Evolutionary conservation across 176 grass and related monocot genomes (phyloP).

Genomic region (Phoenix roebelenii): DNA sequence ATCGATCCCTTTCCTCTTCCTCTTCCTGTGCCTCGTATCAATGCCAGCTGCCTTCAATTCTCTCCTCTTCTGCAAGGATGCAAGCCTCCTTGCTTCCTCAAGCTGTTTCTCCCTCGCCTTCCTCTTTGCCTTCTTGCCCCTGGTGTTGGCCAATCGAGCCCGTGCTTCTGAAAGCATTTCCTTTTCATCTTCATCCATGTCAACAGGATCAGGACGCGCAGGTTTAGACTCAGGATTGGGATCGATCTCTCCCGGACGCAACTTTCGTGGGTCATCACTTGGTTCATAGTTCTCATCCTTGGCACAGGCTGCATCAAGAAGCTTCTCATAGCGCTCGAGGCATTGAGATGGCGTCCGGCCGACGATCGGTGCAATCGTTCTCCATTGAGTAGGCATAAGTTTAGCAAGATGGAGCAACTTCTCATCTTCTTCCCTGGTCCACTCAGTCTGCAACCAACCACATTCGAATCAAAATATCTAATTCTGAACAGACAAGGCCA

Average conservation of each 20-base stretch:
- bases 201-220: conserved; percentile 85
- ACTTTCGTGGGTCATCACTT: conserved; percentile 76
- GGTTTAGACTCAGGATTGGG: conserved; percentile 94
- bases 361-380: conserved; percentile 87
- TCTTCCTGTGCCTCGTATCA: conserved; percentile 54
- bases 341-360: conserved; percentile 90
- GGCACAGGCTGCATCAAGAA: conserved; percentile 86
- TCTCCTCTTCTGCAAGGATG: conserved; percentile 83
- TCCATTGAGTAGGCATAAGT: conserved; percentile 97
- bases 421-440: conserved; percentile 97
- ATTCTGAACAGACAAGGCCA: no score
- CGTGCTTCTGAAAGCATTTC: conserved; percentile 95
- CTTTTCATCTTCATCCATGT: conserved; percentile 97
- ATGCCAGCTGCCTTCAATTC: conserved; percentile 91
- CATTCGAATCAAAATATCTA: neutral
- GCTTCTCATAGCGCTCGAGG: conserved; percentile 83
- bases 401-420: conserved; percentile 94
- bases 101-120: conserved; percentile 96
- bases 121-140: conserved; percentile 89
- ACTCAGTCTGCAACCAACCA: conserved; percentile 57
- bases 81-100: conserved; percentile 87
- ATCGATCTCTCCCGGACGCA: conserved; percentile 85
- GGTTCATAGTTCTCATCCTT: conserved; percentile 85
- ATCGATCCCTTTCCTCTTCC: conserved; percentile 85
- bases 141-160: conserved; percentile 81